Evolutionary conservation across 164 flowering plant genomes (phyloP).

Genomic region (Nelumbo lutea): DNA sequence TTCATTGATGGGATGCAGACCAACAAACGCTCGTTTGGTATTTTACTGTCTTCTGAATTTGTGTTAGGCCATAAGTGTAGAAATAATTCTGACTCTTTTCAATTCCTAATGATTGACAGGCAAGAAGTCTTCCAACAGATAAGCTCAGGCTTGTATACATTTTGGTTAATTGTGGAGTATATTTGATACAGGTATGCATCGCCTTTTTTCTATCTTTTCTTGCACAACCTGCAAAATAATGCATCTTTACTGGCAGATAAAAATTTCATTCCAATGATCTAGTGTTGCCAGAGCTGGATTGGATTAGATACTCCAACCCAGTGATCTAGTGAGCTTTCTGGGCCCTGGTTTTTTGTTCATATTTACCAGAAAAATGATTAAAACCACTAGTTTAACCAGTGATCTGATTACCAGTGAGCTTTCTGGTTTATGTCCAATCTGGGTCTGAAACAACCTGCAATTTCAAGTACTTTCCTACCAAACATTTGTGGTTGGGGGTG

Average conservation of each 20-base stretch:
- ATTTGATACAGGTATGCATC: conserved; percentile 61
- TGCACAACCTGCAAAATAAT: neutral
- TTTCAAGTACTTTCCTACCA: too few relatives aligned
- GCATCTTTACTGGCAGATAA: neutral
- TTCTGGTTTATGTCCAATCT: too few relatives aligned
- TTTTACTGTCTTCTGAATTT: too few relatives aligned
- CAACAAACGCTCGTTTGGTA: neutral
- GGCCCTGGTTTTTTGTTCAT: neutral
- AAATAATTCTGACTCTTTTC: neutral
- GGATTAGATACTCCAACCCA: neutral
- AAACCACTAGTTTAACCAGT: too few relatives aligned
- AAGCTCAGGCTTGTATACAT: conserved; percentile 64
- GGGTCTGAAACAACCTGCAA: too few relatives aligned
- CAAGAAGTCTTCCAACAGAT: conserved; percentile 81
- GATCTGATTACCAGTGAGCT: too few relatives aligned
- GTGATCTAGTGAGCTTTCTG: neutral
- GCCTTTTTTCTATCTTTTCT: neutral
- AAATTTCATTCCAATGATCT: neutral
- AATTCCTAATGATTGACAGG: conserved; percentile 40
- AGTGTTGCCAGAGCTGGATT: too few relatives aligned
- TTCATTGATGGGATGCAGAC: neutral
- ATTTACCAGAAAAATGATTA: too few relatives aligned
- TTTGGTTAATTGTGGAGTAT: conserved; percentile 53
- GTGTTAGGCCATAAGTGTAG: neutral
- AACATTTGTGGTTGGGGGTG: too few relatives aligned